Base-by-base conservation (phyloP, 2,329 filamentous ascomycete species). In the Zasmidium angulare region DNA sequence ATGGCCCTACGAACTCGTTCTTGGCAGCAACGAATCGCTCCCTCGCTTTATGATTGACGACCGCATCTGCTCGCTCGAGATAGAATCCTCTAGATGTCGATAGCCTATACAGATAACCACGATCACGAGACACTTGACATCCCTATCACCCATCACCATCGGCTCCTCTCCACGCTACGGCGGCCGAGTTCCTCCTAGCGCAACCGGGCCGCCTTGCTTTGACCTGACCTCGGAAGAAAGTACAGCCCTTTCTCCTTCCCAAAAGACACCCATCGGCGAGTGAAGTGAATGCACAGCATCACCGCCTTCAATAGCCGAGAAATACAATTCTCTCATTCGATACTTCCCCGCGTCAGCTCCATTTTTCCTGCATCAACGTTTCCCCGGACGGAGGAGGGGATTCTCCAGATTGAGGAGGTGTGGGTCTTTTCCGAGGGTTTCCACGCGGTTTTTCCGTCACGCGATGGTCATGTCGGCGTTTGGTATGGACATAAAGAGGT, bases 51-150 rank as follows among this genome's bases (percentile, higher is more conserved):
- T 19, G 36, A 43, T 43, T 43, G 36, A 43, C 36, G 36, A 50
- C 49, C 26, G 49, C 49, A 50, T 24, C 12, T 50, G 3, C 11
- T 23, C 24, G 7, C 26, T n/a, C 9, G n/a, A 20, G 31, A 53
- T 53, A 29, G 51, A 53, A 53, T 46, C 46, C 51, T 53, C 51
- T 53, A 53, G 51, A 53, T 36, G 40, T 9, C 19, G 46, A 19
- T 17, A 24, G 10, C 3, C 11, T 24, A n/a, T n/a, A 50, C 19
- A 7, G n/a, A 29, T 29, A 11, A 29, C 26, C 26, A 29, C 11
- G 36, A 43, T 43, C 46, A 49, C 46, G 46, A 49, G 46, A 43
- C 36, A 43, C 29, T 14, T 36, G 7, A 14, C 6, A 19, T 43
- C 36, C 36, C 11, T 4, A 6, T 11, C 11, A 11, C 26, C 26